Base-by-base conservation (phyloP, 2,329 filamentous ascomycete species). In the Colletotrichum noveboracense region DNA sequence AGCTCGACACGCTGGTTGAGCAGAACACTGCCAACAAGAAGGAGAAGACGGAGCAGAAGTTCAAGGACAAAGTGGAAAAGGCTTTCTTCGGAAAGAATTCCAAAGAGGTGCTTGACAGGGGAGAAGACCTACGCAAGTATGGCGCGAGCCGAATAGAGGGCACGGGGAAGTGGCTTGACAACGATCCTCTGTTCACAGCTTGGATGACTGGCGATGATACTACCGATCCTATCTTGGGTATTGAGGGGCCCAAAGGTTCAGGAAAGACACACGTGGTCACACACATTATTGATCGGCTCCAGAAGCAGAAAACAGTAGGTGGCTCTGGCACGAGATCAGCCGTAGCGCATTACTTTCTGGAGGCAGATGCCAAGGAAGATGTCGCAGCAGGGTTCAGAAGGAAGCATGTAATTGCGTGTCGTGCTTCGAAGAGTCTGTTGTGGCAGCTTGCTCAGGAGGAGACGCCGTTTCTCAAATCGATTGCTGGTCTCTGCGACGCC, bases 361-460 rank as follows among this genome's bases (percentile, higher is more conserved):
- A 61, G 6, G 28, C 58, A 30, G 58, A 61, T 32, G 26, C 58
- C 58, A 61, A 61, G 58, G 58, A 61, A 5, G 58, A 61, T 21
- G 18, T 1, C 58, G 5, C 24, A 30, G 26, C 24, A 32, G 58
- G 26, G 26, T 61, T 24, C 28, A 30, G 58, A 32, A 34, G 28
- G 18, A 61, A 61, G 58, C 58, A 61, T 18, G 55, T 58, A 8
- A 32, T 61, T 13, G 58, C 58, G 1, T 26, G 58, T n/a, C 24
- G 28, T n/a, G 28, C 28, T 30, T 61, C 58, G 28, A 61, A 61
- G 28, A 61, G 58, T 4, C 28, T 61, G 1, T 26, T 84, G 26
- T 84, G 82, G 80, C 83, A 84, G 74, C 79, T 84, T 21, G 78
- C 80, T 2, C 81, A 80, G 24, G 79, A 80, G 6, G 81, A 83